Evolutionary conservation across 768 basidiomycete genomes (phyloP), one percentile per base, ranked within the genome.

Genomic region (Scleroderma citrinum): DNA sequence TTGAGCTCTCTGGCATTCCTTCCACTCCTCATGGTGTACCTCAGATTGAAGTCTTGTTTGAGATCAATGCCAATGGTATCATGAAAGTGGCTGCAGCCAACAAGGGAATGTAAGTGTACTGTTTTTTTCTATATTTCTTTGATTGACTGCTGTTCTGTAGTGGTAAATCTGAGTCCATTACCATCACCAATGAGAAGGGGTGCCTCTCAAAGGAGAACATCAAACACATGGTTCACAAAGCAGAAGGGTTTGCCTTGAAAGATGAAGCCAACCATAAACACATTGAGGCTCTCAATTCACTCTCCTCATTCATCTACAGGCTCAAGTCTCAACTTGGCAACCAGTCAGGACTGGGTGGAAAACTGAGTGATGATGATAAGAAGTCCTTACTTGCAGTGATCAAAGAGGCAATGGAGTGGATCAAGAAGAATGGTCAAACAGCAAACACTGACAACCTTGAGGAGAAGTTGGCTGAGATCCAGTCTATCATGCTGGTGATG

Each of bases 11-110:
- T 39, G 65, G 89, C 51, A 96, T 98, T 53, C 93, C 95, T 26
- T 92, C 95, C 34, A 88, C 94, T 2, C 94, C 94, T 57, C 90
- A 93, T 54, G 94, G 94, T 66, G 90, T 93, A 44, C 95, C 95
- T 62, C 95, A 97, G 56, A 94, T 98, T 47, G 94, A 97, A 69
- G 93, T 97, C 46, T 85, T 87, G 14, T 97, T 98, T 64, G 92
- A 95, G 72, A 87, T 95, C 61, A 92, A 93, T 58, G 87, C 91
- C 62, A 91, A 92, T 67, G 90, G 89, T 75, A 94, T 95, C 60
- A 87, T 96, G 84, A 94, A 91, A 69, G 92, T 97, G 46, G 77
- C 78, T 39, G 94, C 92, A 12, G 77, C 87, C 31, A 94, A 96
- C 68, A 95, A 95, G 87, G 92, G 88, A 67, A 95, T 91, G 88